phyloP scores from a whole-genome alignment of 2,329 filamentous ascomycete genomes.

The Hymenoscyphus repandus region DNA sequence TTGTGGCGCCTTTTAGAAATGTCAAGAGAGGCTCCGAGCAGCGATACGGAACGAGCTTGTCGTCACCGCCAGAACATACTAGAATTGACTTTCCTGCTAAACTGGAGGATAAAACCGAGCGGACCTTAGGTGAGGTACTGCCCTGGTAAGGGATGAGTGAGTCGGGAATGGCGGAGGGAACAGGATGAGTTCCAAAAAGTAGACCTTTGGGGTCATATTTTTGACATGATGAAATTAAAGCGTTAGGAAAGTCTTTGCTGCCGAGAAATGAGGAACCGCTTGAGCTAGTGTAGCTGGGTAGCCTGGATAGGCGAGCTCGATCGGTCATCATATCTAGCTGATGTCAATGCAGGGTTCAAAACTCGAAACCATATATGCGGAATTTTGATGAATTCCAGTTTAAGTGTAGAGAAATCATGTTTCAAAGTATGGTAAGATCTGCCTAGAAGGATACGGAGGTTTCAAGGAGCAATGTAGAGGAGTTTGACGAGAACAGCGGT shows the following conservation, averaged over 20 bases:
- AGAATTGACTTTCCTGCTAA: conserved; percentile 60
- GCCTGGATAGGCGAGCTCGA: conserved; percentile 67
- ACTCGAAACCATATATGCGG: too few relatives aligned
- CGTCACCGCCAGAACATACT: conserved; percentile 58
- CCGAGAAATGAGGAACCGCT: conserved; percentile 65
- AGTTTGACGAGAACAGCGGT: too few relatives aligned
- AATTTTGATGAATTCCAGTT: too few relatives aligned
- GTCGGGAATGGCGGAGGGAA: conserved; percentile 29
- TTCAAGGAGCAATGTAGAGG: too few relatives aligned
- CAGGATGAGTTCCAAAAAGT: conserved; percentile 51
- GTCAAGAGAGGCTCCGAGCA: conserved; percentile 55
- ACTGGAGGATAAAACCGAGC: conserved; percentile 41
- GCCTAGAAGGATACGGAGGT: too few relatives aligned
- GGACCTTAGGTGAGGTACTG: conserved; percentile 25
- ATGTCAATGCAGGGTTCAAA: conserved; percentile 2
- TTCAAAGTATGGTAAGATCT: too few relatives aligned
- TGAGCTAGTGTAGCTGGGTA: conserved; percentile 52
- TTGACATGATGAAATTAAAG: conserved; percentile 58
- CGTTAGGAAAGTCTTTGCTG: conserved; percentile 68
- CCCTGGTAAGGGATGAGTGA: not conserved
- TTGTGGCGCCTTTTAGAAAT: conserved; percentile 51
- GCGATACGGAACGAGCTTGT: conserved; percentile 68
- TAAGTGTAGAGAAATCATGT: too few relatives aligned
- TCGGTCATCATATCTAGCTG: conserved; percentile 60
- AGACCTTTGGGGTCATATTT: conserved; percentile 71